Evolutionary conservation across 2,329 filamentous ascomycete genomes (phyloP).

Genomic region (Oidium heveae): DNA sequence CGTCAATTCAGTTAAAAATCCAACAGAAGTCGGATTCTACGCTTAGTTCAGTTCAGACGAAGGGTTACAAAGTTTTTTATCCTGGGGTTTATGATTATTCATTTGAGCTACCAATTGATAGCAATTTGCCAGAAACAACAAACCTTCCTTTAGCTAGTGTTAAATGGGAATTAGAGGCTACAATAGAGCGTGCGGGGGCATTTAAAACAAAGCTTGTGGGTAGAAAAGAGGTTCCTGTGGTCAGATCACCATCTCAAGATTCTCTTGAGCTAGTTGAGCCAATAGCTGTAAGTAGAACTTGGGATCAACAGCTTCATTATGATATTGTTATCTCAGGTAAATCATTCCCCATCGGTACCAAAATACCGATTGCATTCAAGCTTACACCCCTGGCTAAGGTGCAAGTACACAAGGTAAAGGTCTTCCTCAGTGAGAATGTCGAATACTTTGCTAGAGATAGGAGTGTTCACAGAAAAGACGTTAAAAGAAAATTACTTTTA

Average conservation of each 20-base stretch:
- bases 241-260: conserved; percentile 42
- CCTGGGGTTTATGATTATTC: conserved; percentile 20
- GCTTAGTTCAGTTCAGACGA: conserved; percentile 28
- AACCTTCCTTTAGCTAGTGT: conserved; percentile 45
- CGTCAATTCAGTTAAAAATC: conserved; percentile 39
- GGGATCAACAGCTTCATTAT: conserved; percentile 54
- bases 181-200: conserved; percentile 42
- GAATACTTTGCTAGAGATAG: conserved; percentile 46
- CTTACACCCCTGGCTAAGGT: conserved; percentile 50
- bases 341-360: conserved; percentile 45
- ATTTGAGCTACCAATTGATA: conserved; percentile 67
- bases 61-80: conserved; percentile 45
- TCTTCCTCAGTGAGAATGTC: conserved; percentile 46
- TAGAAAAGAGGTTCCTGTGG: conserved; percentile 38
- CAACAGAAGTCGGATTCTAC: conserved; percentile 37
- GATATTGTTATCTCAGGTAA: conserved; percentile 58
- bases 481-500: conserved; percentile 38
- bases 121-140: conserved; percentile 45
- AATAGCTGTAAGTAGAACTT: conserved; percentile 49
- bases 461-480: conserved; percentile 40
- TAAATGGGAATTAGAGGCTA: conserved; percentile 43
- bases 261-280: conserved; percentile 50
- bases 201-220: conserved; percentile 45
- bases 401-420: conserved; percentile 48
- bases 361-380: conserved; percentile 53